Evolutionary conservation across 2,329 filamentous ascomycete species (phyloP).

Genomic region (Sphaerulina vaccinii): DNA sequence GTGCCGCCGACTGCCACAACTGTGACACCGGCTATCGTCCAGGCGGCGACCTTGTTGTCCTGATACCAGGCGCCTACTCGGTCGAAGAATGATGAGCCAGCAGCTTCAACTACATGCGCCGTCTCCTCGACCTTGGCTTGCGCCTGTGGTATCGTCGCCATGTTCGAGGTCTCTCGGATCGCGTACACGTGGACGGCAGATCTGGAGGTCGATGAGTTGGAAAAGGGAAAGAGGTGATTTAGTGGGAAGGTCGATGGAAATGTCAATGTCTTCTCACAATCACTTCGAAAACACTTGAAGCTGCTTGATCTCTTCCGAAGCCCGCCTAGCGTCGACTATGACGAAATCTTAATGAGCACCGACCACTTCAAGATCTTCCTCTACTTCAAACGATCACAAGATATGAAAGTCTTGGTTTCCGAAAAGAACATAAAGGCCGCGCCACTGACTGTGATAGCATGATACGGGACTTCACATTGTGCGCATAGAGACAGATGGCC

Average conservation of each 20-base stretch:
- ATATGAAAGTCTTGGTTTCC: no score
- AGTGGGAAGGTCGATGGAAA: not conserved
- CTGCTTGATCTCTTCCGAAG: no score
- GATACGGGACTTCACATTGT: no score
- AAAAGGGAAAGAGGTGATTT: slow-evolving; percentile 1
- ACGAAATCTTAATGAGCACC: no score
- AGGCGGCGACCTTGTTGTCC: slow-evolving; percentile 92
- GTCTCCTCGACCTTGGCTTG: slow-evolving; percentile 23
- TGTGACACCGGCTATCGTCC: slow-evolving; percentile 92
- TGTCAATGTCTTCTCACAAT: no score
- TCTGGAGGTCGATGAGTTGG: slow-evolving; percentile 10
- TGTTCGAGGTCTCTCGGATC: slow-evolving; percentile 8
- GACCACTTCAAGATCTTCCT: no score
- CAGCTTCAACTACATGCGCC: slow-evolving; percentile 38
- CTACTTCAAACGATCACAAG: no score
- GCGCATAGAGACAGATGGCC: no score
- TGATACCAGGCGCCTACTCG: slow-evolving; percentile 87
- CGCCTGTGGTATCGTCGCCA: slow-evolving; percentile 21
- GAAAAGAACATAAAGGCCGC: no score
- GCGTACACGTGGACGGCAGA: slow-evolving; percentile 7
- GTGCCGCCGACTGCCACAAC: slow-evolving; percentile 88
- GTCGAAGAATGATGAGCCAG: slow-evolving; percentile 77
- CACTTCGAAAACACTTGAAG: no score
- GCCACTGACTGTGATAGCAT: no score
- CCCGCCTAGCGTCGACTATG: no score